Base-by-base conservation (phyloP, 2,329 filamentous ascomycete genomes). In the Nigrograna mackinnonii region DNA sequence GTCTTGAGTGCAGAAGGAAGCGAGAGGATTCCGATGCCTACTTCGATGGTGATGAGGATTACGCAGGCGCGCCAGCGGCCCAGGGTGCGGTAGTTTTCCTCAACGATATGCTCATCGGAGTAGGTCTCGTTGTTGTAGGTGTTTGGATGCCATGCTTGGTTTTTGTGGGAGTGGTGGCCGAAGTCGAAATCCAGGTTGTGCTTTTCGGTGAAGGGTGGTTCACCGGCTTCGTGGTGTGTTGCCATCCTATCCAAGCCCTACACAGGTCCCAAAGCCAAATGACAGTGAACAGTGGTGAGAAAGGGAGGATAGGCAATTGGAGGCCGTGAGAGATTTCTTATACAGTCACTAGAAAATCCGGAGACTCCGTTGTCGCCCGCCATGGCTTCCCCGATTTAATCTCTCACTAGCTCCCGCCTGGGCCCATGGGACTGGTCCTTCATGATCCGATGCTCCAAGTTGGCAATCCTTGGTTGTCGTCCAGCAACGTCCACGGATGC, bases 31-130 rank as follows among this genome's bases (percentile, higher is more conserved):
- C 58, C 58, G 17, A 62, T 62, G 38, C 58, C 58, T 7, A 62
- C 35, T 47, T 62, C 58, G 17, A 62, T 62, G 22, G 58, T 62
- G 42, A 62, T 60, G 13, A 62, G 45, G 30, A 62, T 59, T 12
- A 62, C 55, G 38, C 57, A 59, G 3, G 58, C 57, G 39, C 57
- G 46, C 58, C 58, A 62, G 45, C 58, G 46, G 2, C 58, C 58
- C 26, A 62, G 32, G 2, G 57, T 60, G 22, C 50, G 49, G 47
- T 62, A 62, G 24, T 58, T 52, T 31, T 60, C 58, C 21, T 41
- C 31, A 12, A 32, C n/a, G n/a, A 7, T 31, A 12, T 17, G 30
- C 20, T 41, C 39, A 28, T 41, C 39, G 20, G 14, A 13, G 6
- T 14, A 14, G 11, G 21, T n/a, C n/a, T n/a, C n/a, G n/a, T n/a